Conservation (phyloP, 176 grass and related monocot genomes). For the bread wheat (Triticum aestivum) region DNA sequence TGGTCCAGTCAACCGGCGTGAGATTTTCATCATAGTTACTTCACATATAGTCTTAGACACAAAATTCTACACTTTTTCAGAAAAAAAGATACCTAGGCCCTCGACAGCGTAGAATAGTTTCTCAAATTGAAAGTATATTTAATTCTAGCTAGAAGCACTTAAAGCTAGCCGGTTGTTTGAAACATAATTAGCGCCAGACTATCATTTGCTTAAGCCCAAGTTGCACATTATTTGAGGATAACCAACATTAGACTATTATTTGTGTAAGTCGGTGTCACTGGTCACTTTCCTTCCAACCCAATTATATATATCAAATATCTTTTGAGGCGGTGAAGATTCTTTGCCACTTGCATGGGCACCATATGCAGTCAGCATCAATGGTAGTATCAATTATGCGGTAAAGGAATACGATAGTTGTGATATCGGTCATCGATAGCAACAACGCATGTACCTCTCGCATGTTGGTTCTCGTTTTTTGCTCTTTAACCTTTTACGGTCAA, state of each 20-base stretch:
- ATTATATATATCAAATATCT: background rate
- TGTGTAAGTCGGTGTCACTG: background rate
- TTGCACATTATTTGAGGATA: background rate
- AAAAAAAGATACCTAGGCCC: background rate
- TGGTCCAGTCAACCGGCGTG: too few relatives aligned
- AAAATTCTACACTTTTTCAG: too few relatives aligned
- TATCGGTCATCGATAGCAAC: background rate
- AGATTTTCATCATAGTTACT: too few relatives aligned
- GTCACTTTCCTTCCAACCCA: background rate
- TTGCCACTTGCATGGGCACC: background rate
- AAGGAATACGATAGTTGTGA: background rate
- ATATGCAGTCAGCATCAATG: background rate
- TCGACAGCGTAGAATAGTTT: background rate
- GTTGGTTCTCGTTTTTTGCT: background rate
- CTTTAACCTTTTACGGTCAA: background rate
- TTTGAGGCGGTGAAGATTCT: background rate
- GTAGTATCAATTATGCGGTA: background rate
- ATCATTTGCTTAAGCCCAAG: background rate
- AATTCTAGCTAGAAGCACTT: background rate
- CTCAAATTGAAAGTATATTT: background rate
- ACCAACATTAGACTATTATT: background rate
- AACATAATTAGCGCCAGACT: too few relatives aligned
- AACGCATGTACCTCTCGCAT: background rate
- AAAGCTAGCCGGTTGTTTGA: background rate
- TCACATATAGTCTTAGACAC: too few relatives aligned